Percentiles rank a stretch among this genome's conserved stretches.
These are phyloP conservation scores for Marasmius tenuissimus DNA, from an alignment of 1,284 basidiomycete species.

Conservation along the genomic window DNA sequence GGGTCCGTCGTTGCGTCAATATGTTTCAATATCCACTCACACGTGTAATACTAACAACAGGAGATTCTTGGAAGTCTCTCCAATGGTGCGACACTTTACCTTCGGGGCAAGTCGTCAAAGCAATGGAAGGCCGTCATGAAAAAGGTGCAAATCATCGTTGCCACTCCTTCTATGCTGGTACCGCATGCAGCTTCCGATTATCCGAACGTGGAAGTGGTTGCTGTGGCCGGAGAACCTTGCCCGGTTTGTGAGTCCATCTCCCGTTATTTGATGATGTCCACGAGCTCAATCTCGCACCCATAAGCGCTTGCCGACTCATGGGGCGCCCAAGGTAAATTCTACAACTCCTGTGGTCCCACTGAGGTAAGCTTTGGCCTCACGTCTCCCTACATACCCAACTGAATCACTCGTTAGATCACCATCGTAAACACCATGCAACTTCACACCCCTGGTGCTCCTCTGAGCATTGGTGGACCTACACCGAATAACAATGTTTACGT, in stretches of 20 bases:
- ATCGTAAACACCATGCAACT: conserved; percentile 60
- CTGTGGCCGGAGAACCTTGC: conserved; percentile 62
- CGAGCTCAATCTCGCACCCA: neutral
- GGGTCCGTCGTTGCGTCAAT: conserved; percentile 32
- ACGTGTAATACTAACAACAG: conserved; percentile 24
- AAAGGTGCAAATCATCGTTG: conserved; percentile 56
- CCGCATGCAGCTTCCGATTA: conserved; percentile 55
- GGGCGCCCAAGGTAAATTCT: conserved; percentile 41
- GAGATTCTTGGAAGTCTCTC: conserved; percentile 57
- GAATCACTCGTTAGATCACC: conserved; percentile 40
- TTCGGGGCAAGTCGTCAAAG: conserved; percentile 54
- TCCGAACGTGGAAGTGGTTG: conserved; percentile 55
- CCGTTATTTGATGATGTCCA: neutral
- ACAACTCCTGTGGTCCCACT: conserved; percentile 50
- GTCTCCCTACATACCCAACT: neutral
- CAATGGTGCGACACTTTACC: conserved; percentile 56
- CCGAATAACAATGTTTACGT: conserved; percentile 63
- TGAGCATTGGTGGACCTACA: conserved; percentile 56
- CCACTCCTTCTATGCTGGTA: conserved; percentile 52
- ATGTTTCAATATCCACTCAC: neutral
- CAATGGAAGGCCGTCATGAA: conserved; percentile 59
- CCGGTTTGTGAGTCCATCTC: conserved; percentile 43
- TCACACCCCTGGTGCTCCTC: conserved; percentile 39
- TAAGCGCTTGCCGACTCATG: conserved; percentile 56
- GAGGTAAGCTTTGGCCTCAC: conserved; percentile 33